A percentile compares a stretch with the other conserved stretches of the same genome.
Evolutionary conservation across 768 basidiomycete species (phyloP).

Genomic region (Mycena capillaripes): DNA sequence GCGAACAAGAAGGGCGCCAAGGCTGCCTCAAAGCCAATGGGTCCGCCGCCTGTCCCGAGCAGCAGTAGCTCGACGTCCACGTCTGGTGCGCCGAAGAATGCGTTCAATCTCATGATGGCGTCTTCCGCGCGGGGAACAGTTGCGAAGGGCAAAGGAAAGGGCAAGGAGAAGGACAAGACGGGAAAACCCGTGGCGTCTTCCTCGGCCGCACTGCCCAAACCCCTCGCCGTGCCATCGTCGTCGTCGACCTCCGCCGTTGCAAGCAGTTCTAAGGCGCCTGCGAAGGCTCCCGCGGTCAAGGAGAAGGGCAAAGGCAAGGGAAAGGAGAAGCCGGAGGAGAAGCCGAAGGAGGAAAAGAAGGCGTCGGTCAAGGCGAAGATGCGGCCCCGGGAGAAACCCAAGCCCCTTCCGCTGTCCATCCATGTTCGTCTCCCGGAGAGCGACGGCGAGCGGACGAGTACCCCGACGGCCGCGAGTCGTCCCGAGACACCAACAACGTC

Average conservation of each 20-base stretch:
- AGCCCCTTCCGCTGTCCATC: conserved; percentile 44
- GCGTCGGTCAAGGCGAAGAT: conserved; percentile 53
- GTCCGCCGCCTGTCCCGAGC: conserved; percentile 23
- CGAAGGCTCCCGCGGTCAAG: conserved; percentile 11
- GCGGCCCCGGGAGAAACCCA: conserved; percentile 49
- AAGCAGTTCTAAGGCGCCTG: conserved; percentile 23
- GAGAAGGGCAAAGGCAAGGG: conserved; percentile 38
- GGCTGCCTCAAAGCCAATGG: conserved; percentile 12
- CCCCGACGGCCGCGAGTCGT: conserved; percentile 16
- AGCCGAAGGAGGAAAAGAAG: conserved; percentile 38
- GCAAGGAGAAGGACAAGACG: conserved; percentile 40
- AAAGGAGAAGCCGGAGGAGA: conserved; percentile 36
- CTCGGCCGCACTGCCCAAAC: conserved; percentile 21
- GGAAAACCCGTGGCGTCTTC: conserved; percentile 18
- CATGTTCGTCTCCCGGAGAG: conserved; percentile 47
- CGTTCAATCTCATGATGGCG: conserved; percentile 53
- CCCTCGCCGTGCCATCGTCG: neutral
- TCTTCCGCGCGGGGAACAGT: conserved; percentile 33
- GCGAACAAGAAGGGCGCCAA: neutral
- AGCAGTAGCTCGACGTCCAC: conserved; percentile 29
- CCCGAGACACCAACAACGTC: conserved; percentile 22
- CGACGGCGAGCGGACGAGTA: conserved; percentile 26
- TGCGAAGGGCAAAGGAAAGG: conserved; percentile 40
- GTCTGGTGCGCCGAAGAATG: conserved; percentile 41
- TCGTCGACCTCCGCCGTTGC: conserved; percentile 21